phyloP scores from a whole-genome alignment of 2,329 filamentous ascomycete genomes.

The Fusarium siculi region DNA sequence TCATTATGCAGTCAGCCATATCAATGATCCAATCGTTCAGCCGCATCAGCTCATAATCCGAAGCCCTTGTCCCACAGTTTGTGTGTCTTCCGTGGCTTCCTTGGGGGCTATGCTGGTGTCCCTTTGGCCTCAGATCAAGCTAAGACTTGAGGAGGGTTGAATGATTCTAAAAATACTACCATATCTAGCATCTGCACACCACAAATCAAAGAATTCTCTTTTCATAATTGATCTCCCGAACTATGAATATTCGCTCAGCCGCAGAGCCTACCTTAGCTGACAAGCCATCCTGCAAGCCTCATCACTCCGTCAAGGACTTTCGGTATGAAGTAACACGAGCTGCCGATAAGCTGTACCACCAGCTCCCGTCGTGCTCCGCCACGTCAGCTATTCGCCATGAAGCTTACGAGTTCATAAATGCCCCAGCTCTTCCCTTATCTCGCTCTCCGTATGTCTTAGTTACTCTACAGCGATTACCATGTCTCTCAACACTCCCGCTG shows the following conservation, averaged over 20 bases:
- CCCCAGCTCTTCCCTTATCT: not conserved
- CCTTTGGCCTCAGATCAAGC: not conserved
- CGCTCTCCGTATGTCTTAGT: not conserved
- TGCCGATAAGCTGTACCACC: not conserved
- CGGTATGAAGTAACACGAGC: not conserved
- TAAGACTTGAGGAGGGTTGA: not conserved
- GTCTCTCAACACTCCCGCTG: conserved; percentile 35
- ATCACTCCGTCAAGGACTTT: not conserved
- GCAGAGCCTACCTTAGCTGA: not conserved
- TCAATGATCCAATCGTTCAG: not conserved
- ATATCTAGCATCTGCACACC: accelerated
- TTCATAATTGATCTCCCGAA: not conserved
- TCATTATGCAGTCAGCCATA: not conserved
- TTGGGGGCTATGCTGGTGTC: not conserved
- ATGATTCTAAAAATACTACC: not conserved
- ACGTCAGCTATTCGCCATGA: conserved; percentile 1
- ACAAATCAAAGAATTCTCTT: accelerated
- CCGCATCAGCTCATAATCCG: not conserved
- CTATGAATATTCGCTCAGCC: not conserved
- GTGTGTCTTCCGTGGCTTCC: not conserved
- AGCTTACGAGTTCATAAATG: not conserved
- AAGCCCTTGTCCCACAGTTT: not conserved
- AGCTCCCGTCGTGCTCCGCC: not conserved
- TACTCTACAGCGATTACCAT: not conserved
- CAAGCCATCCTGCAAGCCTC: not conserved